phyloP scores from a whole-genome alignment of 495 filamentous ascomycete genomes.

The Darksidea phi region DNA sequence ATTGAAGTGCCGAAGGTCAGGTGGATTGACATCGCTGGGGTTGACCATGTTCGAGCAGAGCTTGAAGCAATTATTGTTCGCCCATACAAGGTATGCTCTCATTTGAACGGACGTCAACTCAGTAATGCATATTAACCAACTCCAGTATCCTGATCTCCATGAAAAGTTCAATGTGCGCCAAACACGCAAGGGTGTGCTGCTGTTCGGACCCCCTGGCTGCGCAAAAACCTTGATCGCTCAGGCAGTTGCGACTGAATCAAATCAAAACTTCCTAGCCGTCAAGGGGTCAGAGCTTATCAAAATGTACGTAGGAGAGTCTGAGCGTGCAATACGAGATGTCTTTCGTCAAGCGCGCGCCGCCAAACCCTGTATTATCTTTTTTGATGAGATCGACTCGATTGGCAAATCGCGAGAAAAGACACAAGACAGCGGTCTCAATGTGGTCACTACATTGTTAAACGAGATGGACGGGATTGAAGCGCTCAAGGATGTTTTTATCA shows the following conservation, averaged over 20 bases:
- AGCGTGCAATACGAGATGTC: constrained; percentile 81
- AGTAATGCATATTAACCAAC: constrained; percentile 17
- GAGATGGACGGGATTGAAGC: constrained; percentile 96
- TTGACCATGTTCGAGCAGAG: constrained; percentile 72
- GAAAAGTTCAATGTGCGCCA: constrained; percentile 23
- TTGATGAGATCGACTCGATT: constrained; percentile 96
- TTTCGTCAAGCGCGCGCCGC: constrained; percentile 86
- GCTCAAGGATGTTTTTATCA: constrained; percentile 76
- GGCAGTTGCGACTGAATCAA: constrained; percentile 86
- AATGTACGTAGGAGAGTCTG: constrained; percentile 98
- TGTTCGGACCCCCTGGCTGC: constrained; percentile 94
- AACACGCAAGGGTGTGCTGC: constrained; percentile 75
- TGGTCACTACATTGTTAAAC: constrained; percentile 86
- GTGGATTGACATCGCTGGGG: constrained; percentile 90
- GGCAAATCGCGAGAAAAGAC: constrained; percentile 65
- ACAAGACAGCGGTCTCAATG: constrained; percentile 62
- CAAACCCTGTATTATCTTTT: constrained; percentile 92
- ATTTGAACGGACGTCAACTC: not conserved
- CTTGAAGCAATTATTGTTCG: constrained; percentile 64
- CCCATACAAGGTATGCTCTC: constrained; percentile 58
- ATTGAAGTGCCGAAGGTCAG: constrained; percentile 80
- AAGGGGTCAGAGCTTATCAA: constrained; percentile 94
- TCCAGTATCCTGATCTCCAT: constrained; percentile 30
- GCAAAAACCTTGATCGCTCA: constrained; percentile 94
- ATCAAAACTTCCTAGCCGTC: constrained; percentile 91